Base-by-base conservation (phyloP, 345 rosid genomes). In the Gossypium stocksii region DNA sequence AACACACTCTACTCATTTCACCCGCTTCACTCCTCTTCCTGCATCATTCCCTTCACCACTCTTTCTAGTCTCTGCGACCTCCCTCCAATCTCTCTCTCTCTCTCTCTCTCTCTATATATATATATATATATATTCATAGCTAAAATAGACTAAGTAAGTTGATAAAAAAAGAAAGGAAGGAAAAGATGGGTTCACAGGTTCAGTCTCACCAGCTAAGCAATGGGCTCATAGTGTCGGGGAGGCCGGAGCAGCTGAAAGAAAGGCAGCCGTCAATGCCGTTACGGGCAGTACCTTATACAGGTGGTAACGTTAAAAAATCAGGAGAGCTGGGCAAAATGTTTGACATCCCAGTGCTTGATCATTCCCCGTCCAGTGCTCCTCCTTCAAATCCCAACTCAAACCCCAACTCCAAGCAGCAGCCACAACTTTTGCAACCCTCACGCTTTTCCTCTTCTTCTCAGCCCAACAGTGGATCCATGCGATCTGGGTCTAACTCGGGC, bases 241-340 rank as follows among this genome's bases (percentile, higher is more conserved):
- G 87, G 54, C 90, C 86, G 12, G 97, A 87, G 56, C 88, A 83
- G 66, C 84, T 73, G 1, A 88, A 89, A 75, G 97, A 92, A 69
- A 86, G 93, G 44, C 90, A 78, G 74, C 97, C 97, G 54, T 88
- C 88, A 77, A 88, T 91, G 86, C 89, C 89, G 19, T 83, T 93
- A 23, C 85, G 92, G 4, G 90, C 97, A 0, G 83, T 88, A 10
- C 97, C 97, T 14, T 94, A 94, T 83, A 89, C 95, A 2, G 98
- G 97, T 29, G 97, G 97, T 13, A 95, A 94, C 76, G 80, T 94
- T 25, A 92, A 90, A 79, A 92, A 91, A 74, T 94, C 97, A 41
- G 97, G 97, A 1, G 98, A 94, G 84, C 83, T 92, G 10, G 93
- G 98, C 1, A 89, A 90, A 84, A 94, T 94, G 97, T 92, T 94